These are phyloP conservation scores for Xeromyces bisporus DNA, from an alignment of 495 filamentous ascomycete species.

Conservation along the genomic window DNA sequence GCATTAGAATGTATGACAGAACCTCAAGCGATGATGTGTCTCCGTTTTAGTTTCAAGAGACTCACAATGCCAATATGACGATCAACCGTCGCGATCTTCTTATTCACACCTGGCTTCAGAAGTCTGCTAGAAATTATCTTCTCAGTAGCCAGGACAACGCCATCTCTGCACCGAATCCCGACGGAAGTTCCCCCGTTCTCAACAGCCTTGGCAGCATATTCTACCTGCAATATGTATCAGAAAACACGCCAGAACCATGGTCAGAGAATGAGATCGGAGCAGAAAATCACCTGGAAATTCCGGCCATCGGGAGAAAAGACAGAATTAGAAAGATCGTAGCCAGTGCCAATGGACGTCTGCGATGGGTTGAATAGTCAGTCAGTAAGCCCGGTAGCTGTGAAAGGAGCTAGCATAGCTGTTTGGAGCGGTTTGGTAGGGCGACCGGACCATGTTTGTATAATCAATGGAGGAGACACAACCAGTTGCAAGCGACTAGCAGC, in stretches of 20 bases:
- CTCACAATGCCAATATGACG: conserved; percentile 84
- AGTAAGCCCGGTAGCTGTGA: conserved; percentile 1
- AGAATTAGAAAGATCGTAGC: conserved; percentile 97
- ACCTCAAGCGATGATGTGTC: too few relatives aligned
- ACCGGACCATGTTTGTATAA: too few relatives aligned
- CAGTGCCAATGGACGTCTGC: conserved; percentile 97
- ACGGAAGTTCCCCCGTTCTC: conserved; percentile 95
- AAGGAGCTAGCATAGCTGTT: background rate
- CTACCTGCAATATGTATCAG: conserved; percentile 38
- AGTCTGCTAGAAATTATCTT: conserved; percentile 93
- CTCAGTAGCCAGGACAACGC: conserved; percentile 89
- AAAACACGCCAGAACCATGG: too few relatives aligned
- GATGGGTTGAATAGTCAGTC: conserved; percentile 1
- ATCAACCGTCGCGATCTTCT: conserved; percentile 89
- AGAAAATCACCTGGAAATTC: conserved; percentile 64
- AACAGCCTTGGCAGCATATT: conserved; percentile 96
- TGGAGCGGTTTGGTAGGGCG: too few relatives aligned
- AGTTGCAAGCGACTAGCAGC: too few relatives aligned
- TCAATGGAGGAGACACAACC: too few relatives aligned
- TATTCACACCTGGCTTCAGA: conserved; percentile 83
- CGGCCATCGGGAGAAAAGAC: conserved; percentile 97
- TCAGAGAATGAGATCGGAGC: background rate
- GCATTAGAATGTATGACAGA: too few relatives aligned
- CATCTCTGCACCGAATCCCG: conserved; percentile 93
- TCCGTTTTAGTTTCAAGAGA: too few relatives aligned